Evolutionary conservation across 139 green algal species (phyloP), one percentile per base, ranked within the genome.

Genomic region (Asterochloris erici): DNA sequence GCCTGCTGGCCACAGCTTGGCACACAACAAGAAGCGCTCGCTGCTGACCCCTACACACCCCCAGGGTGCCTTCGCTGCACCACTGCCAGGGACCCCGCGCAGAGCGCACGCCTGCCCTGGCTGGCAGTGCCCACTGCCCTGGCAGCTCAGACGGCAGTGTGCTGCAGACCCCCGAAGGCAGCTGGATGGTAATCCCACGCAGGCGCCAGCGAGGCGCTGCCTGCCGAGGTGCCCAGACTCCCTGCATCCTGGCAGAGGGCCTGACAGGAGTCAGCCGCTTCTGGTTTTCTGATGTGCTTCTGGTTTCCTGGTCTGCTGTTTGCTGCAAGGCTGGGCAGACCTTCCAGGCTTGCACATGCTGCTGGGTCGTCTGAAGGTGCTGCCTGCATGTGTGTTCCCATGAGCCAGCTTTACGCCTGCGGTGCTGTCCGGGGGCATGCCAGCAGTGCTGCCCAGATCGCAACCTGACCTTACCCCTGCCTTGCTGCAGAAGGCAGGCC

Each of bases 401-500:
- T 21, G 16, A 15, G 47, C 38, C 12, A 23, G 16, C 15, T 68
- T 12, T 23, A 14, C 21, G 38, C 0, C 27, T n/a, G 21, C 62
- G 14, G n/a, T 29, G 23, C 70, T 76, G n/a, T 76, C 19, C 10
- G 6, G 70, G 14, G 23, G 9, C 70, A 6, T 28, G 23, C 70
- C 23, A 4, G 70, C 23, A 54, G 16, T 15, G 63, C 23, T 54
- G 26, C 19, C 23, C 16, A 38, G 23, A 61, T 28, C 23, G 23
- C 19, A 9, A 4, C 6, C n/a, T 19, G 24, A 76, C 14, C n/a
- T 76, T 2, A 17, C 26, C 14, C n/a, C 14, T 76, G 70, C 24
- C 27, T 71, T 63, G n/a, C 63, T 82, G 85, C 87, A 90, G 87
- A 89, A 81, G 62, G 83, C 85, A 26, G 87, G 87, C 21, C 28